phyloP scores from a whole-genome alignment of 1,139 yeast genomes.

The Trichomonascaceae sp. region DNA sequence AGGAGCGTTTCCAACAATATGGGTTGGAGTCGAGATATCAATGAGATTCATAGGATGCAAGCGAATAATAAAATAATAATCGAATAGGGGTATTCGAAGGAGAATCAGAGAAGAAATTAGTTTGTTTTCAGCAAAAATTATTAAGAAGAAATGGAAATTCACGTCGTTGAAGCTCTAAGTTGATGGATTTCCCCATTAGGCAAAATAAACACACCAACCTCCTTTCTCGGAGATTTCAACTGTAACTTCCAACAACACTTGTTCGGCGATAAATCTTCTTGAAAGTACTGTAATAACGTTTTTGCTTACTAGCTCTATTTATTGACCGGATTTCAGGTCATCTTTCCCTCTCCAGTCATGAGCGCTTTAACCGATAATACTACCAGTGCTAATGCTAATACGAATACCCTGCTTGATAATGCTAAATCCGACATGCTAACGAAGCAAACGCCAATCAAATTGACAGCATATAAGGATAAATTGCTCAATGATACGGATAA shows the following conservation, averaged over 20 bases:
- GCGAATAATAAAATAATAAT: background rate
- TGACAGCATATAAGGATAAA: slow-evolving; percentile 2
- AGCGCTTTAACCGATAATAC: background rate
- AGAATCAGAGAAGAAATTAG: background rate
- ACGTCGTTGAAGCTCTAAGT: background rate
- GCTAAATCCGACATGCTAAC: background rate
- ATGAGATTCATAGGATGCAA: slow-evolving; percentile 15
- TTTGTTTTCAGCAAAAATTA: background rate
- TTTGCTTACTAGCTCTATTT: background rate
- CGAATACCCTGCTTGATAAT: slow-evolving; percentile 1
- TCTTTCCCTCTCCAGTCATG: background rate
- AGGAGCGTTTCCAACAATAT: slow-evolving; percentile 8
- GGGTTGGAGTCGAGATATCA: slow-evolving; percentile 22
- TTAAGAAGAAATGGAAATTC: background rate
- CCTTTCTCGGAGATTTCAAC: background rate
- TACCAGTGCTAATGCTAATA: background rate
- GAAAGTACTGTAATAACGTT: background rate
- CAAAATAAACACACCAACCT: slow-evolving; percentile 9
- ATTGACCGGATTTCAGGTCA: background rate
- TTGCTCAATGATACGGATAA: slow-evolving; percentile 11
- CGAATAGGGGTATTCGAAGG: background rate
- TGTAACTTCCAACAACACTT: background rate
- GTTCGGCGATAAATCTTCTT: background rate
- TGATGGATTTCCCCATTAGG: slow-evolving; percentile 9
- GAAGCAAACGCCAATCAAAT: slow-evolving; percentile 7